phyloP scores from a whole-genome alignment of 306 rosid species.

The Quercus parvula region DNA sequence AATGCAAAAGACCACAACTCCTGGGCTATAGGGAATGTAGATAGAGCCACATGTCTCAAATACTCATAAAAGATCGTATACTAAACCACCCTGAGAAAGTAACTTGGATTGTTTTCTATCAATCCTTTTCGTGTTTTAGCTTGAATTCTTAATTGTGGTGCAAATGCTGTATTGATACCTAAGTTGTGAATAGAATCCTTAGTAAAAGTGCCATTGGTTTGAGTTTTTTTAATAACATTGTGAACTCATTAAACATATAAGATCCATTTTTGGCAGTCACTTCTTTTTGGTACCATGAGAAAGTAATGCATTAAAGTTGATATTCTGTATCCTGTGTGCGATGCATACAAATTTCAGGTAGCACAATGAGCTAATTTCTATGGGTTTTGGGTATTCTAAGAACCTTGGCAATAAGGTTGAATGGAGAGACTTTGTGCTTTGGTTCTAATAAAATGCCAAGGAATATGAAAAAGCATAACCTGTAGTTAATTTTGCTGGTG shows the following conservation, averaged over 20 bases:
- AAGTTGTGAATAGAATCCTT: neutral
- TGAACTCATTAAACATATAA: neutral
- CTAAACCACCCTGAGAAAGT: neutral
- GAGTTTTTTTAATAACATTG: neutral
- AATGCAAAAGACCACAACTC: no score
- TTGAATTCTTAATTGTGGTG: neutral
- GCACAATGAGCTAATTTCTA: neutral
- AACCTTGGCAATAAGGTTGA: neutral
- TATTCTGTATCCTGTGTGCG: neutral
- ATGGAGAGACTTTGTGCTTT: conserved; percentile 1
- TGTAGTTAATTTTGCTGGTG: conserved; percentile 13
- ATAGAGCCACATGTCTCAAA: no score
- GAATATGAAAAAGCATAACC: neutral
- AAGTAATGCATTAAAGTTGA: neutral
- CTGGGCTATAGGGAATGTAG: no score
- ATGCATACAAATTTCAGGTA: neutral
- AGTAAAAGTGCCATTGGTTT: neutral
- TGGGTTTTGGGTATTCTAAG: neutral
- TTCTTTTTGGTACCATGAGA: neutral
- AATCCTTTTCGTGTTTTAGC: neutral
- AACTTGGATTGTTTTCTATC: neutral
- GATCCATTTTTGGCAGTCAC: neutral
- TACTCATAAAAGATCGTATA: no score
- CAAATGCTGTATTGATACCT: neutral
- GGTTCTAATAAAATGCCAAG: neutral